Base-by-base conservation (phyloP, 202 grass and related monocot genomes). In the Elaeis oleifera region DNA sequence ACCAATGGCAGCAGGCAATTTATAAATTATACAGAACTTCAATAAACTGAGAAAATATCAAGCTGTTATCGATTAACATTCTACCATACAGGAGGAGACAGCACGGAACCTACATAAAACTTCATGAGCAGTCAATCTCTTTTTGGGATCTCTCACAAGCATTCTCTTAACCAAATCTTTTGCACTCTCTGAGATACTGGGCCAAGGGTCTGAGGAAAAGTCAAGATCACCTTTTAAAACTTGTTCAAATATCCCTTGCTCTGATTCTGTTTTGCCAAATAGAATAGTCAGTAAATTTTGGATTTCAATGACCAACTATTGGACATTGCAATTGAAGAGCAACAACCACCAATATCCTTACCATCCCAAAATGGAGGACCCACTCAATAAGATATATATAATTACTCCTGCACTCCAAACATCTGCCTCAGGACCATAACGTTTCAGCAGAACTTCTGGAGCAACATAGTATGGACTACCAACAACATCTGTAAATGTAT, bases 401-500 rank as follows among this genome's bases (percentile, higher is more conserved):
- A 99, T 99, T 3, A 99, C 82, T 26, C 94, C 94, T 17, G 85
- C 94, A 49, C 94, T 99, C 94, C 94, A 99, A 1, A 99, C 94
- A 63, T 99, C 94, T 24, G 82, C 65, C 74, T 92, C 88, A 4
- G 80, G 82, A n/a, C 94, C 88, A 51, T 99, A 99, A 72, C 78
- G 81, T 75, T 99, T 99, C 66, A 72, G 82, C 21, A 99, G 31
- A 6, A 99, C 82, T 80, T 99, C 94, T 19, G 94, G 94, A 14
- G 94, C 94, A 6, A 99, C 94, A 26, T 99, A 99, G 56, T 99
- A 99, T 24, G 94, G 94, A 66, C 94, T 99, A 18, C 94, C 94
- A 29, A 99, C 94, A 49, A 99, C 88, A 54, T 89, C 88, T 2
- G 77, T 92, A 74, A 99, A 92, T 81, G 70, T 64, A 69, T 92